Base-by-base conservation (phyloP, 2,329 filamentous ascomycete species). In the Pseudocercospora eumusae region DNA sequence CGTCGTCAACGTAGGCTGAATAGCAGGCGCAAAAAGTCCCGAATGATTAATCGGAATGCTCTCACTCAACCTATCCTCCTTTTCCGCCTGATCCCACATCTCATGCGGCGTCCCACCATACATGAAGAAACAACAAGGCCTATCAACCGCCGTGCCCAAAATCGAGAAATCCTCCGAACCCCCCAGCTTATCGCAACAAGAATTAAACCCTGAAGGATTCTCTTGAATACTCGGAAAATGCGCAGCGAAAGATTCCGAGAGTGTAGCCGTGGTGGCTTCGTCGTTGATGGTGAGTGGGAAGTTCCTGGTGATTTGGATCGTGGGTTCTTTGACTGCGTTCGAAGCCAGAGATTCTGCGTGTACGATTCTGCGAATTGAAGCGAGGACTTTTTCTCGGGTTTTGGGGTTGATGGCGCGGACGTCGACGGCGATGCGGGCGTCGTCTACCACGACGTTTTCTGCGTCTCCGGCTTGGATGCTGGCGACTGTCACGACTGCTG, bases 31-130 rank as follows among this genome's bases (percentile, higher is more conserved):
- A 74, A 88, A 88, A 58, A 80, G 78, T 0, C 83, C 80, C 62
- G 80, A 83, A 69, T 88, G 86, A 66, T 88, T 88, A 0, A 81
- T 80, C 0, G 86, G 82, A 11, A 87, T 79, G 57, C 81, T 81
- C 62, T 75, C 74, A 64, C 79, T 75, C 63, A 78, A 71, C 61
- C 65, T 76, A 0, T 80, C 81, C 47, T 81, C 79, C 58, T 71
- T 75, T 69, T 79, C 75, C 13, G 75, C 77, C 63, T 77, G 72
- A 71, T 86, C 83, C 79, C 81, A 87, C 4, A 79, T 55, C 56
- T 77, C 77, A 0, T 74, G 72, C 61, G 84, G 81, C 27, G 79
- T 79, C 0, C 84, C 83, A 0, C 86, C 86, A 65, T 84, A 80
- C 67, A 82, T 75, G 76, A 83, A 87, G 67, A 86, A 87, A 52